Conservation (phyloP, 208 protist species). For the Strigomonas oncopelti region DNA sequence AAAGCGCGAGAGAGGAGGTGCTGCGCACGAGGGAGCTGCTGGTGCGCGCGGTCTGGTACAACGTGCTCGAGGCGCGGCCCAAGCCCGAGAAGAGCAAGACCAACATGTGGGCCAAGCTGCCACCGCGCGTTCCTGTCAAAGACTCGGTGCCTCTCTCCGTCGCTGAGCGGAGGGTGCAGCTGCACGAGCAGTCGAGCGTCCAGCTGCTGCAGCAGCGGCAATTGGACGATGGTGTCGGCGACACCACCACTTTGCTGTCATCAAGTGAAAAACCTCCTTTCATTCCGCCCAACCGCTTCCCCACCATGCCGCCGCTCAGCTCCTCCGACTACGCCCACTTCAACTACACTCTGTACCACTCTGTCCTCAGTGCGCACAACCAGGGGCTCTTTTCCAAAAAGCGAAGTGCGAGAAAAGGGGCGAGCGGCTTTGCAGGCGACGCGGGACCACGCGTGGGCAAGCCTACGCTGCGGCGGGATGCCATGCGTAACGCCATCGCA, state of each 20-base stretch:
- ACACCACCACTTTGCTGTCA: background rate
- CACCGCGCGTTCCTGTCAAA: too few relatives aligned
- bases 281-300: conserved; percentile 28
- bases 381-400: background rate
- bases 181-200: too few relatives aligned
- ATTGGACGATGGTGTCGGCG: background rate
- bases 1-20: background rate
- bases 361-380: conserved; percentile 15
- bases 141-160: too few relatives aligned
- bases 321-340: conserved; percentile 19
- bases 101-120: too few relatives aligned
- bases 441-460: too few relatives aligned
- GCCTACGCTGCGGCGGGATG: too few relatives aligned
- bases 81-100: too few relatives aligned
- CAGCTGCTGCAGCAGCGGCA: too few relatives aligned
- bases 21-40: background rate
- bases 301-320: conserved; percentile 20
- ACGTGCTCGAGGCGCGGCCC: background rate
- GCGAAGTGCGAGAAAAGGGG: too few relatives aligned
- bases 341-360: conserved; percentile 22
- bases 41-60: background rate
- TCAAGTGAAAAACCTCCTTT: conserved; percentile 13
- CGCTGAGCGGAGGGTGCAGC: too few relatives aligned
- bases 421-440: too few relatives aligned
- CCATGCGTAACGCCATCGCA: too few relatives aligned